Conservation (phyloP, 1,284 basidiomycete species). For the Cystobasidium sp. region DNA sequence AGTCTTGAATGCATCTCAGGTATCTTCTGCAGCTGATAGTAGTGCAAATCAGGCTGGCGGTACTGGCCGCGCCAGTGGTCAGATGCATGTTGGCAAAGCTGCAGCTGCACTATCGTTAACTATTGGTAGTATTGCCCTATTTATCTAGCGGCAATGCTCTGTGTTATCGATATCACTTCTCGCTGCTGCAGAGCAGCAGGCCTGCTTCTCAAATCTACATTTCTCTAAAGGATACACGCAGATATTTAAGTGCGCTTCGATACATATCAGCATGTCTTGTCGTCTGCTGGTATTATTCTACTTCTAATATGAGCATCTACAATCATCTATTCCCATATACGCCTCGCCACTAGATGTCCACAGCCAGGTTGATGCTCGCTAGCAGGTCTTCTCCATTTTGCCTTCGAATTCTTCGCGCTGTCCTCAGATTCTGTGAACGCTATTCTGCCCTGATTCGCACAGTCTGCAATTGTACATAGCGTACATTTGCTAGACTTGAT, state of each 20-base stretch:
- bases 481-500: constrained; percentile 25
- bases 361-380: constrained; percentile 34
- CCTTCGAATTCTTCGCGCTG: constrained; percentile 10
- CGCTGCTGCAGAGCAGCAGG: no score
- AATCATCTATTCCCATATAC: constrained; percentile 26
- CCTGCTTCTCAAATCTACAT: no score
- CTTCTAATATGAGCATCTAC: neutral
- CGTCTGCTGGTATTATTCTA: neutral
- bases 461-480: constrained; percentile 37
- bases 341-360: constrained; percentile 27
- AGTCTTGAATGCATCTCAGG: neutral
- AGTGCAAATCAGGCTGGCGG: neutral
- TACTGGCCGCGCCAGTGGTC: neutral
- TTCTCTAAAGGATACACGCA: no score
- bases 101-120: neutral
- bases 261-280: constrained; percentile 1
- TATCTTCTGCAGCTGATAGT: neutral
- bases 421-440: constrained; percentile 27
- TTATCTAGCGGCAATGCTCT: neutral
- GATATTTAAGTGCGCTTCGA: neutral
- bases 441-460: constrained; percentile 35
- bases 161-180: no score
- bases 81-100: neutral
- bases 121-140: neutral
- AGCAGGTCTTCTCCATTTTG: constrained; percentile 33